Conservation (phyloP, 257 asterid genomes). For the Solanum appendiculatum region DNA sequence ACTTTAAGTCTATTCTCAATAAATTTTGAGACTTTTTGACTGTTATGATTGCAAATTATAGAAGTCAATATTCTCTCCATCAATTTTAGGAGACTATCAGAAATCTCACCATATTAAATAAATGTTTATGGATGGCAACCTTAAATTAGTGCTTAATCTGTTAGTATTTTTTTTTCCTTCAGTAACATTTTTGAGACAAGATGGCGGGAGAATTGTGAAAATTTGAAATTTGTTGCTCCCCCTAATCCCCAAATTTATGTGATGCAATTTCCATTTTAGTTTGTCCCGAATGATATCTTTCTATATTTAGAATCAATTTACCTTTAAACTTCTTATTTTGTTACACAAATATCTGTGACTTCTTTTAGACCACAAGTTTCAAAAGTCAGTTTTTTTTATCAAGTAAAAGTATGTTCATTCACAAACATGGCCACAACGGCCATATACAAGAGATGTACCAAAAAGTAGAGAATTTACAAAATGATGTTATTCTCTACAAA, state of each 20-base stretch:
- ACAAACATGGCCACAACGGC: neutral
- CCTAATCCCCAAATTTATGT: neutral
- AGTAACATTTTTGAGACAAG: neutral
- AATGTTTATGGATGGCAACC: neutral
- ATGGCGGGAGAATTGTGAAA: neutral
- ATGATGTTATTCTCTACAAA: neutral
- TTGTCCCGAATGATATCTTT: neutral
- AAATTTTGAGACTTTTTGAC: neutral
- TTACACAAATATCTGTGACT: neutral
- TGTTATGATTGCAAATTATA: neutral
- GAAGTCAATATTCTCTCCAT: neutral
- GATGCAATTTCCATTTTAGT: neutral
- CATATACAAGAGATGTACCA: neutral
- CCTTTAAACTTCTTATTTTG: neutral
- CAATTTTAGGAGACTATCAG: neutral
- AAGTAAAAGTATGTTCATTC: neutral
- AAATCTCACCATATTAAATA: neutral
- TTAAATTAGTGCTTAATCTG: neutral
- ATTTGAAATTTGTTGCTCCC: neutral
- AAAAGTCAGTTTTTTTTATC: neutral
- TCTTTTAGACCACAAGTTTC: neutral
- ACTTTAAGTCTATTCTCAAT: slow-evolving; percentile 12
- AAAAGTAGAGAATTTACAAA: neutral
- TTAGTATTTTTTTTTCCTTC: neutral
- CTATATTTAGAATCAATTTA: neutral